Evolutionary conservation across 805 yeast species (phyloP).

Genomic region (Huiozyma sinensis): DNA sequence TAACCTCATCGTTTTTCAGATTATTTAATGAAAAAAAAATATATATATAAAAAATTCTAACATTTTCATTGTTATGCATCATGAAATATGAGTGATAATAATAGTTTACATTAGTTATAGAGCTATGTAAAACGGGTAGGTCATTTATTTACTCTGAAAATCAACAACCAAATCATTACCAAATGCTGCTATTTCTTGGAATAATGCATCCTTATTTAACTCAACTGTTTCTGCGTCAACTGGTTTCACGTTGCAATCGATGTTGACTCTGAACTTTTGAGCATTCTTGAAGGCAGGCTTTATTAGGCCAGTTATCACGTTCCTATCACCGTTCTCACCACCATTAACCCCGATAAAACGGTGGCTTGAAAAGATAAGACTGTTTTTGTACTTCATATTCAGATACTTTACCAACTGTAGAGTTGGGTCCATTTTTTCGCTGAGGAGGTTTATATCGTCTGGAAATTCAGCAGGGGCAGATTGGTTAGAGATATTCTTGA

Average conservation of each 20-base stretch:
- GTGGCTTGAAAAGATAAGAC: constrained; percentile 58
- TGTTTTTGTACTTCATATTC: constrained; percentile 50
- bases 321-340: constrained; percentile 43
- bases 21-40: too few relatives aligned
- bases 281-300: constrained; percentile 51
- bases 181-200: constrained; percentile 55
- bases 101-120: not conserved
- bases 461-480: constrained; percentile 25
- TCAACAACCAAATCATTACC: constrained; percentile 56
- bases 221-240: constrained; percentile 40
- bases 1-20: too few relatives aligned
- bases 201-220: constrained; percentile 62
- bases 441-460: constrained; percentile 29
- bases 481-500: constrained; percentile 43
- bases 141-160: constrained; percentile 23
- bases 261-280: constrained; percentile 66
- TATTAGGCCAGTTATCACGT: constrained; percentile 71
- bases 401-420: constrained; percentile 51
- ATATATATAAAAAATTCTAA: too few relatives aligned
- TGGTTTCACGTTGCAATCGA: constrained; percentile 67
- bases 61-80: too few relatives aligned
- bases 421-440: constrained; percentile 49
- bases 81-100: too few relatives aligned
- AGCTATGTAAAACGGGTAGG: not conserved
- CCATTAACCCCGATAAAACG: constrained; percentile 42